Base-by-base conservation (phyloP, 1,139 yeast species). In the Pichia sp. region DNA sequence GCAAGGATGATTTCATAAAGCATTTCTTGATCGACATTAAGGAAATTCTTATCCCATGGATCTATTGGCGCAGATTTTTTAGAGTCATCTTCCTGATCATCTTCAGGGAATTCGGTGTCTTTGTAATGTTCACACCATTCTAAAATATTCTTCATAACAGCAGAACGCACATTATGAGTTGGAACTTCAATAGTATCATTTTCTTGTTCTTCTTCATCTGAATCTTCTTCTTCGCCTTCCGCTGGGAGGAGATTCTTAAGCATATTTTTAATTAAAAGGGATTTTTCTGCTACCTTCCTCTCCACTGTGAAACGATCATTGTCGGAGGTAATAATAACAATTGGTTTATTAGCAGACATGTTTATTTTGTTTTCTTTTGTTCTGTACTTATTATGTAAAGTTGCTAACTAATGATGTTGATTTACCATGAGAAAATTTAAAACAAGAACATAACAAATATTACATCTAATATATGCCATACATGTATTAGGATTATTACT, bases 71-170 rank as follows among this genome's bases (percentile, higher is more conserved):
- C 87, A 6, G 87, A 75, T 57, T 85, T 87, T 59, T 87, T 86
- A 26, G 89, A 78, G 60, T 83, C 92, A 53, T 84, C 94, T 34
- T 63, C 67, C 39, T 82, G 87, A 49, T 83, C 90, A 41, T 80
- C 86, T 50, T 79, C 87, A 23, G 85, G 85, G 66, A 83, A 83
- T 28, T 75, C 75, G 38, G 92, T 85, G 61, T 87, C 87, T 66
- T 82, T 85, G 71, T 94, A 97, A 64, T 92, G 95, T 62, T 87
- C 96, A 63, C 97, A 92, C 95, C 97, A 94, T 64, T 92, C 97
- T 48, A 94, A 73, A 20, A 94, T 95, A 63, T 90, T 90, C 62
- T 86, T 80, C 66, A 94, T 76, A 27, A 92, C 97, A 27, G 87
- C 78, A 22, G 89, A 79, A 59, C 94, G 72, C 39, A 89, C 96